A percentile compares a stretch with the other conserved stretches of the same genome.
Evolutionary conservation across 345 rosid genomes (phyloP).

Genomic region (Erysimum cheiranthoides): DNA sequence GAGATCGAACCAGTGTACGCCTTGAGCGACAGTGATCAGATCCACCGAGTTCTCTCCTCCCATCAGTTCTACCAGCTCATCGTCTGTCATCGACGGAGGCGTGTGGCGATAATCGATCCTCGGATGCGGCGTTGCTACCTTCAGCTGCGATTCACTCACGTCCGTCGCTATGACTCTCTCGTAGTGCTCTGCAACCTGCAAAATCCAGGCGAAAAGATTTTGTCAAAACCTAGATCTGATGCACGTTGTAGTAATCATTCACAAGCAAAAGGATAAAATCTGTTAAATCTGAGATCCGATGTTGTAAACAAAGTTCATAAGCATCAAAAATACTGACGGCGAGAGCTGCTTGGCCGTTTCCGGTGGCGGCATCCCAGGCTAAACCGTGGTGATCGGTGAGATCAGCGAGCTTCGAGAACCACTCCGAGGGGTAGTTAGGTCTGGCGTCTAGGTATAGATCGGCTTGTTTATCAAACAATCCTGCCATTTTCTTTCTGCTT

Average conservation of each 20-base stretch:
- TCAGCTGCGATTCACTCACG: slow-evolving; percentile 46
- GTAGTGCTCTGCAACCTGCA: slow-evolving; percentile 47
- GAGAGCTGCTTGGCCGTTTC: slow-evolving; percentile 76
- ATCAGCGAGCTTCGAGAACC: slow-evolving; percentile 65
- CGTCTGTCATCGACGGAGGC: slow-evolving; percentile 41
- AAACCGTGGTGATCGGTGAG: slow-evolving; percentile 54
- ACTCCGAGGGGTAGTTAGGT: slow-evolving; percentile 60
- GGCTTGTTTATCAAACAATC: slow-evolving; percentile 70
- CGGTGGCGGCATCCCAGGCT: slow-evolving; percentile 78
- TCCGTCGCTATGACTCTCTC: slow-evolving; percentile 45
- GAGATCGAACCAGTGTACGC: slow-evolving; percentile 75
- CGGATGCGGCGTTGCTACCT: slow-evolving; percentile 40
- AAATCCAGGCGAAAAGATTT: not conserved
- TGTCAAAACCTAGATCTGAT: slow-evolving; percentile 24
- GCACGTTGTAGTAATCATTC: not conserved
- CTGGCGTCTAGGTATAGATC: slow-evolving; percentile 63
- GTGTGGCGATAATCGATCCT: slow-evolving; percentile 38
- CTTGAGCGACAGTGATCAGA: slow-evolving; percentile 65
- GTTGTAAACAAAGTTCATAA: slow-evolving; percentile 21
- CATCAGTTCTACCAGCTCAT: slow-evolving; percentile 41
- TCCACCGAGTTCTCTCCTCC: slow-evolving; percentile 49
- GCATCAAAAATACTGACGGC: slow-evolving; percentile 46
- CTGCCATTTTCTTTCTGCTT: slow-evolving; percentile 52
- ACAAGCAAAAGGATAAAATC: not conserved
- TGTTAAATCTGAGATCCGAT: slow-evolving; percentile 10